Evolutionary conservation across 2,329 filamentous ascomycete species (phyloP).

Genomic region (Aspergillus awamori): DNA sequence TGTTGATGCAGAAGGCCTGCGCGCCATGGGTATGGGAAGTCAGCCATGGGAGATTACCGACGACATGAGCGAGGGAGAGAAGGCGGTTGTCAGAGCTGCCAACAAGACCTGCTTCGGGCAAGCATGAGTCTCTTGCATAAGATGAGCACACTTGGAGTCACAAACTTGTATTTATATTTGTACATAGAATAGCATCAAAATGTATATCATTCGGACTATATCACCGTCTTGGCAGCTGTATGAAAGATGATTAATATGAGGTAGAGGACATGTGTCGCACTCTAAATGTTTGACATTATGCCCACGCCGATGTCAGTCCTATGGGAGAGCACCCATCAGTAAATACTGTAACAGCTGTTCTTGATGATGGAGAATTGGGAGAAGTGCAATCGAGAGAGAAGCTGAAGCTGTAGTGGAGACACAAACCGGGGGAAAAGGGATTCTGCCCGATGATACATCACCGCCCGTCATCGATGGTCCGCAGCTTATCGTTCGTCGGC

Average conservation of each 20-base stretch:
- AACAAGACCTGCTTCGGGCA: slow-evolving; percentile 58
- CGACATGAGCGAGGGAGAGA: slow-evolving; percentile 55
- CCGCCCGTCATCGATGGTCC: background rate
- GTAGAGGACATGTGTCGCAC: too few relatives aligned
- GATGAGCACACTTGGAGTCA: background rate
- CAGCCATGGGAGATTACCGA: slow-evolving; percentile 53
- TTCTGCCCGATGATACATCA: background rate
- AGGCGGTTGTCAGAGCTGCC: slow-evolving; percentile 53
- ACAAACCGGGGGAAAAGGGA: background rate
- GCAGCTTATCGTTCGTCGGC: background rate
- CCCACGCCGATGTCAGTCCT: too few relatives aligned
- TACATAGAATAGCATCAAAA: background rate
- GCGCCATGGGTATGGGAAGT: slow-evolving; percentile 58
- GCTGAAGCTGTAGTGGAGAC: background rate
- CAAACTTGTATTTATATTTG: background rate
- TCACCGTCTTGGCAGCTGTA: background rate
- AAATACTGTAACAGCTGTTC: too few relatives aligned
- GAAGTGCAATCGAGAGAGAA: background rate
- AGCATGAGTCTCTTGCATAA: background rate
- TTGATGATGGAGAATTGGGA: too few relatives aligned
- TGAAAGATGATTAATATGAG: too few relatives aligned
- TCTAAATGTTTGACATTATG: too few relatives aligned
- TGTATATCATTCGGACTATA: background rate
- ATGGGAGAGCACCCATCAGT: too few relatives aligned
- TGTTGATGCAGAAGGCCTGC: slow-evolving; percentile 52